These are phyloP conservation scores for Arachnomyces sp. DNA, from an alignment of 2,329 filamentous ascomycete genomes.

Conservation along the genomic window DNA sequence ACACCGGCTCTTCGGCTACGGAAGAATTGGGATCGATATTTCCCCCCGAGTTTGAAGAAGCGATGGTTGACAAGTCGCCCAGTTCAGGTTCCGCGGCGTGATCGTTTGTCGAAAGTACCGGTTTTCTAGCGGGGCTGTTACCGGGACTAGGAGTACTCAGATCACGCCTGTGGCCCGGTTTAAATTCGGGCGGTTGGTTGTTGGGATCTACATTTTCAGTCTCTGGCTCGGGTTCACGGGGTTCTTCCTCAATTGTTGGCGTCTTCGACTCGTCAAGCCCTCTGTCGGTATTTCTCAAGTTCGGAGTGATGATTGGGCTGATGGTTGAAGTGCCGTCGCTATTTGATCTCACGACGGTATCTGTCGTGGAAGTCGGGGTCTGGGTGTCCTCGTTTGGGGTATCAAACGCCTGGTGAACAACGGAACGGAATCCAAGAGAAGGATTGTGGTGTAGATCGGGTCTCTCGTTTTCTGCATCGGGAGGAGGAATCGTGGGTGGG, in stretches of 20 bases:
- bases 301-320: conserved; percentile 56
- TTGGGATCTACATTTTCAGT: conserved; percentile 17
- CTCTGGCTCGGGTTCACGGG: conserved; percentile 26
- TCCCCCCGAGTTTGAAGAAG: conserved; percentile 19
- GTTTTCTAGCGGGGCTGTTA: conserved; percentile 54
- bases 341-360: conserved; percentile 49
- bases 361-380: conserved; percentile 46
- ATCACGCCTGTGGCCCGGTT: conserved; percentile 48
- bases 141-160: conserved; percentile 50
- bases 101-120: conserved; percentile 41
- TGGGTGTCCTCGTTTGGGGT: conserved; percentile 31
- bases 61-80: conserved; percentile 36
- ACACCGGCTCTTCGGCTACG: not conserved
- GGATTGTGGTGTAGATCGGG: conserved; percentile 42
- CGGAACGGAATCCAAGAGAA: conserved; percentile 49
- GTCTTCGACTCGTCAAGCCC: conserved; percentile 36
- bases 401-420: conserved; percentile 59
- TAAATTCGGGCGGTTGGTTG: conserved; percentile 32
- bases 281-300: conserved; percentile 28
- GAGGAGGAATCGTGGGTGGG: conserved; percentile 6
- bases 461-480: conserved; percentile 6
- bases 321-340: conserved; percentile 56
- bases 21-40: not conserved
- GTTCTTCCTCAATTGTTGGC: conserved; percentile 50
- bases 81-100: conserved; percentile 33